Percentiles rank a stretch among this genome's conserved stretches.
Evolutionary conservation across 2,329 filamentous ascomycete species (phyloP).

Genomic region (Microdochium trichocladiopsis): DNA sequence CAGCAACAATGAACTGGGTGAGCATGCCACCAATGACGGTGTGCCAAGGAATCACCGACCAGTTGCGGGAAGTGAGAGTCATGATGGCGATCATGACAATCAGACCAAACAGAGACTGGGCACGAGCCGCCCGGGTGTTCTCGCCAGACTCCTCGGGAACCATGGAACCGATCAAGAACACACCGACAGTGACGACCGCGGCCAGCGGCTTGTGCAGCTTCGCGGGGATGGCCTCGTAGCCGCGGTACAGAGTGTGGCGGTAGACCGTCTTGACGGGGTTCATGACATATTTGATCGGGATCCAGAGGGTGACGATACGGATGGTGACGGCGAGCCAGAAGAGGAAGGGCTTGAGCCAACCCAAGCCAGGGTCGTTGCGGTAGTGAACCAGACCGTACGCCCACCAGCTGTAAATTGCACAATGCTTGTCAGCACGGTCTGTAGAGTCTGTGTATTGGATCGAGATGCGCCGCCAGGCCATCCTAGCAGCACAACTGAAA

Average conservation of each 20-base stretch:
- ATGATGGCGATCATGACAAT: constrained; percentile 61
- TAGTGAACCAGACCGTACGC: constrained; percentile 51
- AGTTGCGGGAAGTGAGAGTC: constrained; percentile 64
- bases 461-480: too few species aligned
- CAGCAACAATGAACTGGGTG: constrained; percentile 77
- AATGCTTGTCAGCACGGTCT: constrained; percentile 1
- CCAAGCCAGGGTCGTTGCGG: constrained; percentile 46
- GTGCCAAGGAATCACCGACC: constrained; percentile 60
- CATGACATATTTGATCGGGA: constrained; percentile 61
- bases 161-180: constrained; percentile 75
- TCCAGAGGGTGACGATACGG: constrained; percentile 66
- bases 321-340: constrained; percentile 70
- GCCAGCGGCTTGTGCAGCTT: constrained; percentile 57
- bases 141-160: constrained; percentile 62
- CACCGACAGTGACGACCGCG: constrained; percentile 55
- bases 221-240: constrained; percentile 58
- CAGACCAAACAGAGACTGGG: constrained; percentile 74
- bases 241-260: constrained; percentile 53
- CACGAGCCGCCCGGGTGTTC: constrained; percentile 75
- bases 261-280: constrained; percentile 61
- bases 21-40: constrained; percentile 86
- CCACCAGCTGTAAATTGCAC: constrained; percentile 25
- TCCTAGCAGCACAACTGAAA: too few species aligned
- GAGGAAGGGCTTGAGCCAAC: constrained; percentile 81
- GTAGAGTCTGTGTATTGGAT: too few species aligned